These are phyloP conservation scores for Cavenderia fasciculata DNA, from an alignment of 78 protist species.

Conservation along the genomic window DNA sequence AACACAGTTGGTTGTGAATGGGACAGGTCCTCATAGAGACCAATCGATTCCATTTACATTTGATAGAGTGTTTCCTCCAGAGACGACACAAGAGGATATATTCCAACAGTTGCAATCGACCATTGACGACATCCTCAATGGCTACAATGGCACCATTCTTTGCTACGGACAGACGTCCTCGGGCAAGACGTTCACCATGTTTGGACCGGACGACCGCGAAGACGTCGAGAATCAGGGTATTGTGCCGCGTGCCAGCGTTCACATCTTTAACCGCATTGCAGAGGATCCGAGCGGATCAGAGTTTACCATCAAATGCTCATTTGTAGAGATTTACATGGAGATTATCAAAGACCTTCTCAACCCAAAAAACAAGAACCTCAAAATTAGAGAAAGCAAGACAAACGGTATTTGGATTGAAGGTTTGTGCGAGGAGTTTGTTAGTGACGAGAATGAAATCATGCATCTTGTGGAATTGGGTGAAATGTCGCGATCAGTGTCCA, in stretches of 20 bases:
- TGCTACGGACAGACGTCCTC: constrained; percentile 80
- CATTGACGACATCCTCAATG: constrained; percentile 52
- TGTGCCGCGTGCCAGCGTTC: constrained; percentile 52
- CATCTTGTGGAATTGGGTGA: constrained; percentile 68
- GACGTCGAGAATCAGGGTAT: constrained; percentile 62
- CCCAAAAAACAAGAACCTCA: constrained; percentile 54
- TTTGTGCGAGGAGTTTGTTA: constrained; percentile 71
- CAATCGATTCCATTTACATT: constrained; percentile 33
- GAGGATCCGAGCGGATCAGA: constrained; percentile 39
- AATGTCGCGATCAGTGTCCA: constrained; percentile 31
- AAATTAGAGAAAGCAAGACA: constrained; percentile 67
- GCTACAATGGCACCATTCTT: constrained; percentile 82
- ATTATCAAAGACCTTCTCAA: constrained; percentile 69
- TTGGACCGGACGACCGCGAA: constrained; percentile 23
- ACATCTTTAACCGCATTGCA: constrained; percentile 70
- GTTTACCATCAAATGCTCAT: constrained; percentile 63
- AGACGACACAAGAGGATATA: constrained; percentile 48
- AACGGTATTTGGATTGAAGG: constrained; percentile 81
- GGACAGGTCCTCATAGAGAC: no score
- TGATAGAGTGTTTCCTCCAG: constrained; percentile 69
- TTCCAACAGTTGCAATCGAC: constrained; percentile 21
- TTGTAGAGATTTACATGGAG: constrained; percentile 84
- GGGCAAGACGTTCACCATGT: constrained; percentile 70
- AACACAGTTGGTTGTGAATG: constrained; percentile 17
- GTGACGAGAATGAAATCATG: constrained; percentile 45